Evolutionary conservation across 2,329 filamentous ascomycete genomes (phyloP).

Genomic region (Cladosporium oxysporum): DNA sequence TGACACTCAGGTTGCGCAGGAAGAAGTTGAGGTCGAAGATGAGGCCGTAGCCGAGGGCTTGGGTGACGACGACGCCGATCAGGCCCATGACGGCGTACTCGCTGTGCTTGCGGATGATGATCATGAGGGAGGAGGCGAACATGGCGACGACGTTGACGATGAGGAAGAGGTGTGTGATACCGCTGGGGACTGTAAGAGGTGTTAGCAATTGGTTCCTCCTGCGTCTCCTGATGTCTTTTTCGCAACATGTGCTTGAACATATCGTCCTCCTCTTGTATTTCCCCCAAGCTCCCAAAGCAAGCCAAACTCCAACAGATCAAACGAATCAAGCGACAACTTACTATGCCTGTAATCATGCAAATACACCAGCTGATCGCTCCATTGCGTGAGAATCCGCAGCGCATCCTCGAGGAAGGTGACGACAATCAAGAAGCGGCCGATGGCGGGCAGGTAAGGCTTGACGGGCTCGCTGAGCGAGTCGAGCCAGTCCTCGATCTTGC

Average conservation of each 20-base stretch:
- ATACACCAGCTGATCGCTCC: conserved; percentile 91
- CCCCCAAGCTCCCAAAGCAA: not conserved
- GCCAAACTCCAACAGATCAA: not conserved
- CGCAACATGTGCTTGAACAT: not conserved
- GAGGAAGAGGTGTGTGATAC: conserved; percentile 90
- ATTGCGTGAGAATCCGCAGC: conserved; percentile 94
- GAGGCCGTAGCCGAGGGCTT: conserved; percentile 93
- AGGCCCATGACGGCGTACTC: conserved; percentile 91
- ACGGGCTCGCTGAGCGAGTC: conserved; percentile 86
- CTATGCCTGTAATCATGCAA: conserved; percentile 90
- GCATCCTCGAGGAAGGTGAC: conserved; percentile 98
- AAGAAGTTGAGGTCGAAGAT: conserved; percentile 99
- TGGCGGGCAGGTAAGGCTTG: conserved; percentile 95
- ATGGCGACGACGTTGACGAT: conserved; percentile 88
- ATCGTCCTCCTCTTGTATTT: not conserved
- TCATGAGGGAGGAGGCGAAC: conserved; percentile 75
- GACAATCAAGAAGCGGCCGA: conserved; percentile 96
- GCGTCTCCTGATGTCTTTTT: not conserved
- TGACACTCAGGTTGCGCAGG: conserved; percentile 95
- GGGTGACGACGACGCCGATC: conserved; percentile 85
- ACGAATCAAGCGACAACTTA: conserved; percentile 54
- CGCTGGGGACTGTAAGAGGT: conserved; percentile 68
- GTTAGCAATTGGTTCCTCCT: conserved; percentile 15
- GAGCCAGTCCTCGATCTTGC: conserved; percentile 94
- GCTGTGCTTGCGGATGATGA: conserved; percentile 89